Percentiles rank a stretch among this genome's conserved stretches.
Conservation (phyloP, 805 yeast genomes). For the Kuraishia ogatae region DNA sequence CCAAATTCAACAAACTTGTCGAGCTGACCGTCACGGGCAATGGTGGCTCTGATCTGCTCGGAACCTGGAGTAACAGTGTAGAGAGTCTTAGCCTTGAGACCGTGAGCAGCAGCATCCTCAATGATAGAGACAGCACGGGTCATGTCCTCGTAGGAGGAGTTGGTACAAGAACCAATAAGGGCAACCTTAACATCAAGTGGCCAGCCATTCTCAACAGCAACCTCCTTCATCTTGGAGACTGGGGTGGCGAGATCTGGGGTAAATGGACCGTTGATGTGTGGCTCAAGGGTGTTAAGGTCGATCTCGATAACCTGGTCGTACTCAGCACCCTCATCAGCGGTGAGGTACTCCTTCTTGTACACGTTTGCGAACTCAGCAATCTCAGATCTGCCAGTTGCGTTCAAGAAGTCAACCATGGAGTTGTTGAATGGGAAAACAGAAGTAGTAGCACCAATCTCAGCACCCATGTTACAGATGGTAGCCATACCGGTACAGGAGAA, state of each 20-base stretch:
- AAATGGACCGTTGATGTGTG: constrained; percentile 96
- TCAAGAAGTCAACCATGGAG: constrained; percentile 78
- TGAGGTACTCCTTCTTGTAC: constrained; percentile 55
- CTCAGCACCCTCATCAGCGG: constrained; percentile 88
- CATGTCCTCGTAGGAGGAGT: constrained; percentile 98
- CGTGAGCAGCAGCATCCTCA: constrained; percentile 83
- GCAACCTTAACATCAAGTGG: constrained; percentile 91
- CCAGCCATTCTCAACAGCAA: constrained; percentile 83
- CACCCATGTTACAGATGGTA: constrained; percentile 99
- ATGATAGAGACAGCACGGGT: constrained; percentile 91
- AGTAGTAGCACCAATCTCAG: constrained; percentile 98
- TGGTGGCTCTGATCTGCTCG: constrained; percentile 97
- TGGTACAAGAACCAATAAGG: constrained; percentile 96
- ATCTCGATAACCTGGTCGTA: constrained; percentile 91
- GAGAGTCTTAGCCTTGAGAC: constrained; percentile 84
- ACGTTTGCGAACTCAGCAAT: constrained; percentile 75
- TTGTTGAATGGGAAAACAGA: constrained; percentile 95
- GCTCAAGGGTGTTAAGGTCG: constrained; percentile 83
- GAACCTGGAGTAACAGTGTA: constrained; percentile 97
- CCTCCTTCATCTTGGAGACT: constrained; percentile 76
- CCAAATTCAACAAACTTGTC: constrained; percentile 85
- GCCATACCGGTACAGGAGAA: constrained; percentile 99
- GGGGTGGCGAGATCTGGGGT: constrained; percentile 98
- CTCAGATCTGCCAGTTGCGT: constrained; percentile 78
- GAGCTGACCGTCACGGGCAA: constrained; percentile 92